phyloP scores from a whole-genome alignment of 257 asterid genomes.

The Solanum clarkiae region DNA sequence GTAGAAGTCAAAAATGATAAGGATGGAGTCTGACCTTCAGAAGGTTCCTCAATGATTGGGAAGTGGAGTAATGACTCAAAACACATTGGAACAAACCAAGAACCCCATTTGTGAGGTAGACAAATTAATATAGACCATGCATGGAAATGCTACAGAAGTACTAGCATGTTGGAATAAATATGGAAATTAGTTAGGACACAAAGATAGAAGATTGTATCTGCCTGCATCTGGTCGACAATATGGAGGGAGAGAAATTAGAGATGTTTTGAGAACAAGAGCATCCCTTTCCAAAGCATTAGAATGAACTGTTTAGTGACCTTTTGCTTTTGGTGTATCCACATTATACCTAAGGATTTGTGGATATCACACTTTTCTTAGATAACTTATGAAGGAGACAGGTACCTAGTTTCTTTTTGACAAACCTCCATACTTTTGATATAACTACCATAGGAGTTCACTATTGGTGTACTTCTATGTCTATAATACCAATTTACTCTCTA shows the following conservation, averaged over 20 bases:
- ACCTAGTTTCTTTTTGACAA: not conserved
- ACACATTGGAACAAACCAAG: not conserved
- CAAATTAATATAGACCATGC: not conserved
- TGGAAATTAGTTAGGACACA: too few species aligned
- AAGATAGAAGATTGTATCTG: too few species aligned
- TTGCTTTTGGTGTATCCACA: not conserved
- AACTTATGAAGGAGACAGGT: not conserved
- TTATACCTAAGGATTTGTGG: not conserved
- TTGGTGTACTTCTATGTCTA: too few species aligned
- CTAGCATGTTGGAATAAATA: not conserved
- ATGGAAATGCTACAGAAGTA: not conserved
- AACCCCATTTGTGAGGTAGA: not conserved
- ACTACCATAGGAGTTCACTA: not conserved
- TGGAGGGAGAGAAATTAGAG: not conserved
- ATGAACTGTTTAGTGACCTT: not conserved
- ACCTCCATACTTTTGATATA: not conserved
- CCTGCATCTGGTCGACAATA: not conserved
- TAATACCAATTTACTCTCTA: too few species aligned
- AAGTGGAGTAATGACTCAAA: too few species aligned
- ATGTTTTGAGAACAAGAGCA: not conserved
- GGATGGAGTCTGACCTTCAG: too few species aligned
- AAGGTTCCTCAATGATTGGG: too few species aligned
- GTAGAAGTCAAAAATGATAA: too few species aligned
- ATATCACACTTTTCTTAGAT: not conserved
- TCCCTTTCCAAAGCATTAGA: not conserved